Percentiles rank a stretch among this genome's conserved stretches.
Conservation (phyloP, 2,329 filamentous ascomycete species). For the Nannizzia gypsea region DNA sequence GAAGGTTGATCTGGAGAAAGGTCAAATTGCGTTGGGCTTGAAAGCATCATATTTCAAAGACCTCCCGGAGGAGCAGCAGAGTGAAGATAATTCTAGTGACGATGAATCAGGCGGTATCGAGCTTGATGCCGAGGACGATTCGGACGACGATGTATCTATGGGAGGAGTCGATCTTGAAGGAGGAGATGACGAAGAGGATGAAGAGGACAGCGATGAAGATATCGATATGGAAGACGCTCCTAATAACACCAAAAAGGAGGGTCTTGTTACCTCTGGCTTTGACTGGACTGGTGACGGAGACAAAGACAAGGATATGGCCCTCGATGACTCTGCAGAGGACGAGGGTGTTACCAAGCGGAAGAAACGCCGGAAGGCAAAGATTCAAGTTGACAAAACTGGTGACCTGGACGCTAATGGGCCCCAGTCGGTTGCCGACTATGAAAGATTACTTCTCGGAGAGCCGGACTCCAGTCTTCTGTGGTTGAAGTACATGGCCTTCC, state of each 20-base stretch:
- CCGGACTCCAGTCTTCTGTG: conserved; percentile 88
- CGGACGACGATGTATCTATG: conserved; percentile 29
- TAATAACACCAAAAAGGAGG: conserved; percentile 31
- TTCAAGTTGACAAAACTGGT: conserved; percentile 80
- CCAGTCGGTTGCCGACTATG: conserved; percentile 82
- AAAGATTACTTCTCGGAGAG: conserved; percentile 80
- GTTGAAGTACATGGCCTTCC: conserved; percentile 98
- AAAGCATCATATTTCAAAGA: conserved; percentile 81
- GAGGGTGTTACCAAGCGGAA: conserved; percentile 45
- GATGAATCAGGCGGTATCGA: conserved; percentile 27
- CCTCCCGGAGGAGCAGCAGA: conserved; percentile 41
- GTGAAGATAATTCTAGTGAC: conserved; percentile 33
- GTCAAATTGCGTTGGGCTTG: conserved; percentile 75
- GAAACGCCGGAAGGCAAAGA: conserved; percentile 63
- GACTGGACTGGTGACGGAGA: conserved; percentile 68
- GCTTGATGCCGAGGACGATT: conserved; percentile 22
- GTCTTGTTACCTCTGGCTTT: conserved; percentile 64
- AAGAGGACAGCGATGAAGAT: conserved; percentile 37
- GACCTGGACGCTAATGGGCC: conserved; percentile 81
- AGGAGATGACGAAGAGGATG: conserved; percentile 29
- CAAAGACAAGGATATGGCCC: conserved; percentile 22
- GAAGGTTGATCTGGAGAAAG: conserved; percentile 61
- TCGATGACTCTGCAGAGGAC: conserved; percentile 27
- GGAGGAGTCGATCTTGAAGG: conserved; percentile 36
- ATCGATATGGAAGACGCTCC: conserved; percentile 30